Evolutionary conservation across 2,329 filamentous ascomycete genomes (phyloP), one percentile per base, ranked within the genome.

Genomic region (Dothiorella sarmentorum): DNA sequence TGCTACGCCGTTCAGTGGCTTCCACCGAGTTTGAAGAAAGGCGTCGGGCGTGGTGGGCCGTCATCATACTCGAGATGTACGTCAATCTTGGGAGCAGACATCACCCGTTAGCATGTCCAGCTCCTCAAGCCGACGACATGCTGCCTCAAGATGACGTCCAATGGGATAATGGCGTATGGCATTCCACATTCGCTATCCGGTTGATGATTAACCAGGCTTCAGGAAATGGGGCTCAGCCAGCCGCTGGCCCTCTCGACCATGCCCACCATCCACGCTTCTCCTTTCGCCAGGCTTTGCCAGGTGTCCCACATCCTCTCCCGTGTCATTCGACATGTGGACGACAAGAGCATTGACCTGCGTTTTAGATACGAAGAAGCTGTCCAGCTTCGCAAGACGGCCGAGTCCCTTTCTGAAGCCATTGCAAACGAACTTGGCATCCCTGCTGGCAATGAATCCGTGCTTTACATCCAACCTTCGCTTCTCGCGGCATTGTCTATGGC

Each of bases 1-100:
- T 79, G 43, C 64, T 81, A 4, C 72, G 72, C 7, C 66, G 67
- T 22, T 64, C 69, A 40, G 37, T 20, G 37, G n/a, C 37, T 7
- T 40, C 37, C 9, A 9, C 37, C 18, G 37, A 40, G 37, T 15
- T 40, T 3, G 37, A 40, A 15, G 37, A 40, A 20, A 40, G 37
- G 18, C 15, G 37, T 7, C 37, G 37, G 15, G 7, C 37, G 7
- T 40, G 37, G 37, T 40, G 37, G 37, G 37, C 37, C 37, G 37
- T 40, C 37, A 20, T 40, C 15, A n/a, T n/a, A 17, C 7, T 40
- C 9, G 37, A 40, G 18, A 40, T 20, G 18, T 20, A 40, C n/a
- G 37, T 40, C 15, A 40, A 40, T 15, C 37, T 40, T 7, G 37
- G 37, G 18, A 40, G 37, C 37, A 40, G 37, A 20, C 15, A 40